A percentile compares a stretch with the other conserved stretches of the same genome.
Evolutionary conservation across 169 alveolate genomes (phyloP).

Genomic region (Plasmodium ovale): DNA sequence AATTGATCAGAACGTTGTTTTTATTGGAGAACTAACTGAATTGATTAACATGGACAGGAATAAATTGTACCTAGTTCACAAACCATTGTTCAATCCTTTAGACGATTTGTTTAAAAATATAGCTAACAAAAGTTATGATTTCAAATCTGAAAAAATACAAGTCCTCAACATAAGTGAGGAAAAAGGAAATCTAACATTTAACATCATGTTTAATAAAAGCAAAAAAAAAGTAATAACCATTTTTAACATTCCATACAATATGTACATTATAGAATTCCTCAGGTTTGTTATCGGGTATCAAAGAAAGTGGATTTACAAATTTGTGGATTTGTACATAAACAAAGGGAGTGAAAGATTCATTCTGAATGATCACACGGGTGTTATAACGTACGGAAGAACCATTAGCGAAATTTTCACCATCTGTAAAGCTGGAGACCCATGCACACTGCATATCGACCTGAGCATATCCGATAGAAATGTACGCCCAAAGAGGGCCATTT

Average conservation of each 20-base stretch:
- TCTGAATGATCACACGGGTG: conserved; percentile 20
- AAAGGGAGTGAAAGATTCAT: conserved; percentile 46
- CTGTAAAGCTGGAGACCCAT: conserved; percentile 32
- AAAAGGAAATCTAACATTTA: conserved; percentile 18
- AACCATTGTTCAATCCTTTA: conserved; percentile 26
- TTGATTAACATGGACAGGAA: conserved; percentile 18
- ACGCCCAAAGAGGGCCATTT: not conserved
- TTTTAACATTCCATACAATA: conserved; percentile 46
- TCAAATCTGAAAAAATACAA: conserved; percentile 40
- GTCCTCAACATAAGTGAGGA: conserved; percentile 7
- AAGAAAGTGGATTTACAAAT: conserved; percentile 74
- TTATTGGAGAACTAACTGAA: conserved; percentile 35
- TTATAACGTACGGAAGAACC: conserved; percentile 48
- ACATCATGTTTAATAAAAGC: conserved; percentile 22
- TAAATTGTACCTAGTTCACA: conserved; percentile 42
- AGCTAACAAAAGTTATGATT: conserved; percentile 51
- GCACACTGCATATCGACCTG: conserved; percentile 44
- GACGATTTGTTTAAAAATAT: conserved; percentile 51
- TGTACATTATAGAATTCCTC: conserved; percentile 56
- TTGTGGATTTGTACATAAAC: conserved; percentile 27
- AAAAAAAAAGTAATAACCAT: conserved; percentile 32
- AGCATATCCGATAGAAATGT: not conserved
- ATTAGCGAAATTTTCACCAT: conserved; percentile 42
- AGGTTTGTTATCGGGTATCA: conserved; percentile 66
- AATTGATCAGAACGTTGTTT: conserved; percentile 26